phyloP scores from a whole-genome alignment of 2,329 filamentous ascomycete genomes.

The Sclerotinia nivalis region DNA sequence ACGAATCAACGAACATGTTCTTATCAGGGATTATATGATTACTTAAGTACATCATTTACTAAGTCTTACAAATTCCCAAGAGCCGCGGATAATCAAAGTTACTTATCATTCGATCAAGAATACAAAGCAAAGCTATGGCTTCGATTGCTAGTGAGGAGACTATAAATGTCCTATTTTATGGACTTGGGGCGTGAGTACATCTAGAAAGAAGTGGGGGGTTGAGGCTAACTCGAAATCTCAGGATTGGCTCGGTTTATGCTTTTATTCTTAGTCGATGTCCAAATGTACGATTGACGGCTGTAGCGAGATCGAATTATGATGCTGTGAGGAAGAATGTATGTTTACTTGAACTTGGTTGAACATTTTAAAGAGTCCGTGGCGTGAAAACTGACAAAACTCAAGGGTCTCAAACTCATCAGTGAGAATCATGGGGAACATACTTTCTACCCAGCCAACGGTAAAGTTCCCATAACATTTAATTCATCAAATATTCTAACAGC shows the following conservation, averaged over 20 bases:
- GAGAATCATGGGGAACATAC: constrained; percentile 56
- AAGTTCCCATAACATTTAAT: not conserved
- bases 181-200: constrained; percentile 14
- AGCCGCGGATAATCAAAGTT: no score
- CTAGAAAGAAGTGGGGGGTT: accelerated
- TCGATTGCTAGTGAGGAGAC: not conserved
- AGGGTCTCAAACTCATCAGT: constrained; percentile 53
- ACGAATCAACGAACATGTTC: not conserved
- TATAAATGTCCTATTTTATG: constrained; percentile 16
- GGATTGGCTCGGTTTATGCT: constrained; percentile 59
- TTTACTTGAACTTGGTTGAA: constrained; percentile 34
- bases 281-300: constrained; percentile 55
- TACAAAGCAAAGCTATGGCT: not conserved
- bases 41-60: not conserved
- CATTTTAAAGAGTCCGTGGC: constrained; percentile 28
- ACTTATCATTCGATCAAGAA: not conserved
- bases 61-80: no score
- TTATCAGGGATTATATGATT: not conserved
- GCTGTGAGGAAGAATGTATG: constrained; percentile 51
- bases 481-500: not conserved
- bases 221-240: constrained; percentile 32
- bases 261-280: constrained; percentile 51
- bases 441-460: constrained; percentile 50
- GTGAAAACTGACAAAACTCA: constrained; percentile 21
- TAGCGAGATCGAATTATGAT: constrained; percentile 61